Conservation (phyloP, 768 basidiomycete genomes). For the Tricholoma matsutake region DNA sequence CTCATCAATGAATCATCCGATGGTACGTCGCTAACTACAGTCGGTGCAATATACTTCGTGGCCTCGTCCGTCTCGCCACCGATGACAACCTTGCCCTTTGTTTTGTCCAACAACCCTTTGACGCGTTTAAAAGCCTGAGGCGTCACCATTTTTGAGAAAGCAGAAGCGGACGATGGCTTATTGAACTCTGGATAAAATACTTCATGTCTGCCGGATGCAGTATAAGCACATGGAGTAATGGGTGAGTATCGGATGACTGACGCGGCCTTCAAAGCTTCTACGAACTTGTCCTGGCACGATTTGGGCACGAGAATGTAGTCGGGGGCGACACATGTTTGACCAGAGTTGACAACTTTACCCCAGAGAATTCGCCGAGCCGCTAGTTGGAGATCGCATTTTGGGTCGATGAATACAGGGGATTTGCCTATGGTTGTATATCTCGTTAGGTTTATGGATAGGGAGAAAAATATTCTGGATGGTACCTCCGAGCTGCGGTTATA, state of each 20-base stretch:
- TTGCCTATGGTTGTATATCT: conserved; percentile 41
- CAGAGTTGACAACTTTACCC: conserved; percentile 79
- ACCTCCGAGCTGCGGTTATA: conserved; percentile 46
- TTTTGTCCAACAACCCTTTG: conserved; percentile 58
- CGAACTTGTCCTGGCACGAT: conserved; percentile 43
- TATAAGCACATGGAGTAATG: background rate
- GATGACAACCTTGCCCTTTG: conserved; percentile 60
- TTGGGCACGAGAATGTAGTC: conserved; percentile 52
- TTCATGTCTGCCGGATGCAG: conserved; percentile 36
- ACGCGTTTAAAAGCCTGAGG: conserved; percentile 55
- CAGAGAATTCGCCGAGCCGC: conserved; percentile 74
- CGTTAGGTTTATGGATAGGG: background rate
- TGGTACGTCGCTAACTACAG: conserved; percentile 62
- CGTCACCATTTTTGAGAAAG: conserved; percentile 52
- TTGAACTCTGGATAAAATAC: conserved; percentile 55
- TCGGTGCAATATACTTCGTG: conserved; percentile 67
- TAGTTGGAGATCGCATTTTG: conserved; percentile 59
- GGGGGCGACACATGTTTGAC: conserved; percentile 71
- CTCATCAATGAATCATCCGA: conserved; percentile 71
- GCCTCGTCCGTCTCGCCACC: conserved; percentile 62
- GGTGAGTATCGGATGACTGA: conserved; percentile 19
- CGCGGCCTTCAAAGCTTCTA: conserved; percentile 41
- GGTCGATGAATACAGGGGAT: conserved; percentile 72
- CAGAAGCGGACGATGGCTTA: conserved; percentile 39
- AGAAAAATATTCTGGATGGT: background rate